A percentile compares a stretch with the other conserved stretches of the same genome.
These are phyloP conservation scores for Huntiella abstrusa DNA, from an alignment of 2,329 filamentous ascomycete genomes.

Conservation along the genomic window DNA sequence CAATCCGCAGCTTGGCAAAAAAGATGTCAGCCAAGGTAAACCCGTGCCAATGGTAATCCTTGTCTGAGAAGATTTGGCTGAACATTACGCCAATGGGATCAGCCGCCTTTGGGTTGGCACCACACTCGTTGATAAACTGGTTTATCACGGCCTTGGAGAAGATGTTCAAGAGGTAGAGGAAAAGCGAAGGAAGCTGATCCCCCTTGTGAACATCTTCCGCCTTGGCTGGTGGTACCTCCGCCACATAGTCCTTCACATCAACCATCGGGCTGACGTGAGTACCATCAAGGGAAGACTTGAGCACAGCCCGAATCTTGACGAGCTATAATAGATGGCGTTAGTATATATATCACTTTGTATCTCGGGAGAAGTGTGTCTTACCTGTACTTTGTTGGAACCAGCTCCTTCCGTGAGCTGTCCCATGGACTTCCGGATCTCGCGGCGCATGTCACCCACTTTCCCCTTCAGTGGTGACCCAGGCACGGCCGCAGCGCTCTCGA, in stretches of 20 bases:
- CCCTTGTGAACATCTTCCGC: conserved; percentile 31
- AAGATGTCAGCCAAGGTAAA: conserved; percentile 62
- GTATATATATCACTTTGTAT: not conserved
- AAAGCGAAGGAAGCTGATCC: conserved; percentile 38
- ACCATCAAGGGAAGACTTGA: conserved; percentile 25
- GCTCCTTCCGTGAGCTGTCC: conserved; percentile 54
- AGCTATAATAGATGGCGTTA: conserved; percentile 10
- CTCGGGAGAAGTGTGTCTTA: not conserved
- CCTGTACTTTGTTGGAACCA: conserved; percentile 30
- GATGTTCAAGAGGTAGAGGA: conserved; percentile 60
- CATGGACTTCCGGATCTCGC: conserved; percentile 51
- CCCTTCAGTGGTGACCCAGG: conserved; percentile 35
- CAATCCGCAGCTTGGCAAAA: conserved; percentile 62
- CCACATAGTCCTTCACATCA: conserved; percentile 36
- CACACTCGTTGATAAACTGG: conserved; percentile 50
- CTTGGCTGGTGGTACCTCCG: conserved; percentile 25
- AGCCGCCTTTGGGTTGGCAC: conserved; percentile 43
- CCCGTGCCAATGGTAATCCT: conserved; percentile 47
- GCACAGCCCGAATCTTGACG: conserved; percentile 32
- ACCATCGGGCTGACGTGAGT: conserved; percentile 27
- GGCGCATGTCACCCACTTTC: conserved; percentile 50
- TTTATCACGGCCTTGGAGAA: conserved; percentile 55
- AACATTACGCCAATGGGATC: conserved; percentile 65
- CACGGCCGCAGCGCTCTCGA: conserved; percentile 35
- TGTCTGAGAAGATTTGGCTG: conserved; percentile 53